Percentiles rank a stretch among this genome's conserved stretches.
phyloP scores from a whole-genome alignment of 2,329 filamentous ascomycete genomes.

The Rachicladosporium sp. region DNA sequence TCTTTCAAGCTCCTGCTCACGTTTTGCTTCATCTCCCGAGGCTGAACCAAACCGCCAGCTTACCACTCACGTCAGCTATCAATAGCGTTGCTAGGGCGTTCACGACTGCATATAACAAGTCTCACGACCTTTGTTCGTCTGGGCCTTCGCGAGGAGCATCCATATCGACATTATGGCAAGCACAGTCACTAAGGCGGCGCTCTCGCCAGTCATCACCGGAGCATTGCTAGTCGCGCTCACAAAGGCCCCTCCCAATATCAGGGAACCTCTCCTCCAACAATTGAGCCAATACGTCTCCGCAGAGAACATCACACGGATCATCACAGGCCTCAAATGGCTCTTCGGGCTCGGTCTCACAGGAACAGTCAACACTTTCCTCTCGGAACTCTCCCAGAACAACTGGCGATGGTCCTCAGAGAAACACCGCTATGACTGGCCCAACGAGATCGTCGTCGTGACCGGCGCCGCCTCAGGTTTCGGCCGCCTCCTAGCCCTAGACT shows the following conservation, averaged over 20 bases:
- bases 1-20: too few species aligned
- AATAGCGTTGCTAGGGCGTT: too few species aligned
- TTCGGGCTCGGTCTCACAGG: constrained; percentile 21
- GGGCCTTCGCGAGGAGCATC: too few species aligned
- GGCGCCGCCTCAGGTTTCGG: constrained; percentile 28
- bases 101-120: too few species aligned
- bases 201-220: constrained; percentile 19
- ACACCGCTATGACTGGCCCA: constrained; percentile 23
- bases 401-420: constrained; percentile 26
- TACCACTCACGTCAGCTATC: too few species aligned
- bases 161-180: background rate
- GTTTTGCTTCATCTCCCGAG: too few species aligned
- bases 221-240: constrained; percentile 20
- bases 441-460: constrained; percentile 26
- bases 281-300: constrained; percentile 17
- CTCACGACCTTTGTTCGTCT: too few species aligned
- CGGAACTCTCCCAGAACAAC: constrained; percentile 22
- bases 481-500: constrained; percentile 22
- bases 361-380: constrained; percentile 17
- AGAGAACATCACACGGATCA: constrained; percentile 14
- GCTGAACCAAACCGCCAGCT: too few species aligned
- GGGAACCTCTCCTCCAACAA: constrained; percentile 17
- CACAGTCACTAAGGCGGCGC: background rate
- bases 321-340: constrained; percentile 19
- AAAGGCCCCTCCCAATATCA: constrained; percentile 16